These are phyloP conservation scores for Hypoxylon cercidicola DNA, from an alignment of 495 filamentous ascomycete genomes.

Conservation along the genomic window DNA sequence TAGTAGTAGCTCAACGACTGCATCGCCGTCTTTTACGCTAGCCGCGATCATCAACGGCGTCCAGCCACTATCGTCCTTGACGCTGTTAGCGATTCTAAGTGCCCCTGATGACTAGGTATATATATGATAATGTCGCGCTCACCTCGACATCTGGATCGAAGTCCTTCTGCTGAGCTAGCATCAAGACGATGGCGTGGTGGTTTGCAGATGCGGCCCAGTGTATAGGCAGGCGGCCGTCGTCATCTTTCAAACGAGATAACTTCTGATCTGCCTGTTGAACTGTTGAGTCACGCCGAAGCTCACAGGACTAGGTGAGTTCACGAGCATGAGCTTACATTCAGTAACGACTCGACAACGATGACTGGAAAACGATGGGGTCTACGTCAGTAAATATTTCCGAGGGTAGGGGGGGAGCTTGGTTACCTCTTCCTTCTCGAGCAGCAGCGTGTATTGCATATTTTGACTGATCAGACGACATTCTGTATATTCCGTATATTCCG, in stretches of 20 bases:
- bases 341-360: conserved; percentile 75
- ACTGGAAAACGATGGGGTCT: conserved; percentile 51
- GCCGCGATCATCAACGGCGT: conserved; percentile 94
- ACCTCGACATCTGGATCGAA: conserved; percentile 93
- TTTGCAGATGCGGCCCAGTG: conserved; percentile 96
- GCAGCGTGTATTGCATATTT: conserved; percentile 92
- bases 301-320: conserved; percentile 9
- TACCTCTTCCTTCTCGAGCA: conserved; percentile 86
- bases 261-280: conserved; percentile 77
- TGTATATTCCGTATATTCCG: not conserved
- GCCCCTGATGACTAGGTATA: conserved; percentile 8
- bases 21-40: conserved; percentile 76
- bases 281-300: conserved; percentile 22
- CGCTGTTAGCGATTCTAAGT: too few relatives aligned
- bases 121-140: conserved; percentile 30
- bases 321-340: conserved; percentile 72
- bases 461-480: conserved; percentile 41
- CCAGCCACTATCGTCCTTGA: conserved; percentile 88
- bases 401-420: conserved; percentile 26
- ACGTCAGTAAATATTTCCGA: conserved; percentile 30
- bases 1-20: conserved; percentile 77
- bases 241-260: conserved; percentile 77
- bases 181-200: conserved; percentile 74
- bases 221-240: conserved; percentile 89
- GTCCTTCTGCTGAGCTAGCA: conserved; percentile 72